Evolutionary conservation across 2,329 filamentous ascomycete genomes (phyloP).

Genomic region (Akanthomyces lecanii): DNA sequence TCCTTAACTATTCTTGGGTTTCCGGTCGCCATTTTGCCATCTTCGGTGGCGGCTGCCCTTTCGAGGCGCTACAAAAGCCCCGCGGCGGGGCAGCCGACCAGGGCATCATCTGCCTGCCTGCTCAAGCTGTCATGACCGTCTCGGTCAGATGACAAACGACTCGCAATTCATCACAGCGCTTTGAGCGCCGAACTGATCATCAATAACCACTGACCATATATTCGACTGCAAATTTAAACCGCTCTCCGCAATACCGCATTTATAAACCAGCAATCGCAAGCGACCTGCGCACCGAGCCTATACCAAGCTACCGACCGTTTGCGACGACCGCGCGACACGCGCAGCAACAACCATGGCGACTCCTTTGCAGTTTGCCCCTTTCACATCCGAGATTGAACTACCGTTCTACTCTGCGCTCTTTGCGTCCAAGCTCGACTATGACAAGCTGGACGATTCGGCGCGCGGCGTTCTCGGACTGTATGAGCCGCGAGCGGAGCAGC

Average conservation of each 20-base stretch:
- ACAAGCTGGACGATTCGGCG: constrained; percentile 92
- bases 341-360: constrained; percentile 42
- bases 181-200: neutral
- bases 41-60: neutral
- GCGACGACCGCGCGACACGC: neutral
- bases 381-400: constrained; percentile 89
- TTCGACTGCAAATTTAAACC: neutral
- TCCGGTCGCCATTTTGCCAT: neutral
- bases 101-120: constrained; percentile 21
- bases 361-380: constrained; percentile 71
- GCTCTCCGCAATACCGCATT: too few species aligned
- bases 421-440: constrained; percentile 89
- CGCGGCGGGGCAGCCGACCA: constrained; percentile 25
- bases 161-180: neutral
- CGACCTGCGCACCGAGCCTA: neutral
- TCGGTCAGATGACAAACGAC: constrained; percentile 23
- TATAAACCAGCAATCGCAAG: neutral
- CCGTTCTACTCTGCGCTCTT: constrained; percentile 95
- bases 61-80: constrained; percentile 12
- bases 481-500: constrained; percentile 70
- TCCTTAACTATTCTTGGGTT: neutral
- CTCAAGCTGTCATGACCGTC: constrained; percentile 12
- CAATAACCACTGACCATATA: neutral
- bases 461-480: constrained; percentile 84
- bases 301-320: neutral